These are phyloP conservation scores for Cicer chorassanicum DNA, from an alignment of 306 rosid species.

Conservation along the genomic window DNA sequence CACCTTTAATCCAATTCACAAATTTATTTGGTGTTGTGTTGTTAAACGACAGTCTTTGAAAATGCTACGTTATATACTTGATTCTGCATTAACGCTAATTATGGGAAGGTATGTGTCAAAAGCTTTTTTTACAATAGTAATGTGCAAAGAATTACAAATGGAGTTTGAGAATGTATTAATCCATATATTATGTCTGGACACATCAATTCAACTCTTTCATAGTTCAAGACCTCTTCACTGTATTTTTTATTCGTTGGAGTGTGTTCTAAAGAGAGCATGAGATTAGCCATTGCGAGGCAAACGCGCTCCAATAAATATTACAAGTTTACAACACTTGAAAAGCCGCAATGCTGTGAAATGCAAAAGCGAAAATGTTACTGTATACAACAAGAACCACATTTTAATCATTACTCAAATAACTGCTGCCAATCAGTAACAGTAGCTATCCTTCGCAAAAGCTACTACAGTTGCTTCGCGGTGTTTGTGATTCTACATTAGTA, in stretches of 20 bases:
- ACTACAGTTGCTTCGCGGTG: not conserved
- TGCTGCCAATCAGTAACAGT: slow-evolving; percentile 14
- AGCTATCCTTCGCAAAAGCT: not conserved
- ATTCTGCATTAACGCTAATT: too few relatives aligned
- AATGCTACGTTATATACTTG: too few relatives aligned
- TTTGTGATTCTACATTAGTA: slow-evolving; percentile 32
- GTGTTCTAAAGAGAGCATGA: not conserved
- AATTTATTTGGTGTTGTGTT: too few relatives aligned
- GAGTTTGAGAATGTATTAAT: too few relatives aligned
- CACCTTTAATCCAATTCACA: too few relatives aligned
- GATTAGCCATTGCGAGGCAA: not conserved
- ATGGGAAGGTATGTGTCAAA: too few relatives aligned
- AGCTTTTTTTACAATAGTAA: too few relatives aligned
- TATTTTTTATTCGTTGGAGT: not conserved
- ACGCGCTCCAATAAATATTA: not conserved
- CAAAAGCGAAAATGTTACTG: slow-evolving; percentile 2
- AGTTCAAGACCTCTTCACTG: not conserved
- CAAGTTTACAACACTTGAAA: not conserved
- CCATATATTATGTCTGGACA: too few relatives aligned
- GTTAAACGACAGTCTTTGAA: too few relatives aligned
- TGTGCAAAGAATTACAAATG: too few relatives aligned
- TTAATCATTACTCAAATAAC: slow-evolving; percentile 18
- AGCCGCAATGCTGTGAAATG: not conserved
- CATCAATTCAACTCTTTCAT: not conserved
- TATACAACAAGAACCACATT: slow-evolving; percentile 20